Conservation (phyloP, 2,329 filamentous ascomycete genomes). For the Truncatella angustata region DNA sequence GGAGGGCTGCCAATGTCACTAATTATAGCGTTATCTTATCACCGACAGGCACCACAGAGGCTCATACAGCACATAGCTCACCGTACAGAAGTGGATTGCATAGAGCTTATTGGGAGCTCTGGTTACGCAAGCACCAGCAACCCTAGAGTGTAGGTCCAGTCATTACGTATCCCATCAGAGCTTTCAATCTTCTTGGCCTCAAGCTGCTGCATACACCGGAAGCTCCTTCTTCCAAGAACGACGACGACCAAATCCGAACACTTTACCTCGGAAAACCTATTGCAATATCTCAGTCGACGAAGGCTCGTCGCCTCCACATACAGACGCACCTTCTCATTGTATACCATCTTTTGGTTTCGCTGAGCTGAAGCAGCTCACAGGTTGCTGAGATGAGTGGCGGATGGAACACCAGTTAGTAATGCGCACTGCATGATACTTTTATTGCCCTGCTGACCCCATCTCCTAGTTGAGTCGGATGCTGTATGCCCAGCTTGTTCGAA, state of each 20-base stretch:
- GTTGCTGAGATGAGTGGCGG: conserved; percentile 65
- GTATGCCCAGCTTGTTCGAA: conserved; percentile 48
- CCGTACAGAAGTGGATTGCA: too few species aligned
- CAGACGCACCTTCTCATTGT: background rate
- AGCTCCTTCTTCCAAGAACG: too few species aligned
- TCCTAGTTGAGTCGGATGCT: conserved; percentile 85
- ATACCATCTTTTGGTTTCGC: background rate
- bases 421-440: background rate
- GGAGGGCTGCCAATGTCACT: background rate
- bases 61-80: too few species aligned
- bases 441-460: conserved; percentile 12
- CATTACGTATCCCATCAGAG: too few species aligned
- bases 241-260: too few species aligned
- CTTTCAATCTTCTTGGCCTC: too few species aligned
- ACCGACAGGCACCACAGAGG: background rate
- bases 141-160: too few species aligned
- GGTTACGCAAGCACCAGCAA: background rate
- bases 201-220: too few species aligned
- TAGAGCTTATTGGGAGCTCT: too few species aligned
- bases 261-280: background rate
- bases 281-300: too few species aligned
- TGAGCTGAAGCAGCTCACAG: background rate
- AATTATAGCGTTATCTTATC: conserved; percentile 5
- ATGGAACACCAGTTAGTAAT: conserved; percentile 79
- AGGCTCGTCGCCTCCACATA: too few species aligned